Percentiles rank a stretch among this genome's conserved stretches.
Evolutionary conservation across 768 basidiomycete genomes (phyloP).

Genomic region (Lactifluus subvellereus): DNA sequence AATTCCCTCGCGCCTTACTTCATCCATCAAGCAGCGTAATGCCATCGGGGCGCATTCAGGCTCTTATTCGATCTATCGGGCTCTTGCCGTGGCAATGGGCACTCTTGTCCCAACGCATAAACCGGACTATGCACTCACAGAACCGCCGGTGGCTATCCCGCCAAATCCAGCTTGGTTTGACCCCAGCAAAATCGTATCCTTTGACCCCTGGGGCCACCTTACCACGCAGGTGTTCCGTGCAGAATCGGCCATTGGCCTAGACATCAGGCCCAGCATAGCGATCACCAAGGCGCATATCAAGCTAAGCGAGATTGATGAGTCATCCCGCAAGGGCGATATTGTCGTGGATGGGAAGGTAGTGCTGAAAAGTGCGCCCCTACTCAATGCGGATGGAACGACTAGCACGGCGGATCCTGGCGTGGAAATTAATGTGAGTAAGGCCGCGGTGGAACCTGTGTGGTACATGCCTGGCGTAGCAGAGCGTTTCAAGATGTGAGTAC

Average conservation of each 20-base stretch:
- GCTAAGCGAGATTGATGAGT: slow-evolving; percentile 86
- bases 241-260: slow-evolving; percentile 65
- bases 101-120: slow-evolving; percentile 72
- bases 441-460: slow-evolving; percentile 96
- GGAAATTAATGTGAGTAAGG: slow-evolving; percentile 86
- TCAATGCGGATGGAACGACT: slow-evolving; percentile 55
- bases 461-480: slow-evolving; percentile 90
- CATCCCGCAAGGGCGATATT: slow-evolving; percentile 65
- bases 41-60: slow-evolving; percentile 93
- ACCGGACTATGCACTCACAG: slow-evolving; percentile 75
- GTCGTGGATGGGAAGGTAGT: slow-evolving; percentile 80
- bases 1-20: slow-evolving; percentile 79
- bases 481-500: slow-evolving; percentile 81
- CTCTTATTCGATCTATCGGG: slow-evolving; percentile 91
- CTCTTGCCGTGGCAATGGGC: slow-evolving; percentile 88
- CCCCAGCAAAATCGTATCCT: slow-evolving; percentile 75
- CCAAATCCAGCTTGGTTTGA: slow-evolving; percentile 75
- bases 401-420: slow-evolving; percentile 65
- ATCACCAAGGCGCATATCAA: slow-evolving; percentile 93
- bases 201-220: slow-evolving; percentile 93
- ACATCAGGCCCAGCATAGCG: slow-evolving; percentile 88
- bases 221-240: slow-evolving; percentile 64
- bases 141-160: slow-evolving; percentile 78
- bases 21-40: slow-evolving; percentile 84
- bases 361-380: slow-evolving; percentile 55